Conservation (phyloP, 1,139 yeast species). For the Candida smagusa region DNA sequence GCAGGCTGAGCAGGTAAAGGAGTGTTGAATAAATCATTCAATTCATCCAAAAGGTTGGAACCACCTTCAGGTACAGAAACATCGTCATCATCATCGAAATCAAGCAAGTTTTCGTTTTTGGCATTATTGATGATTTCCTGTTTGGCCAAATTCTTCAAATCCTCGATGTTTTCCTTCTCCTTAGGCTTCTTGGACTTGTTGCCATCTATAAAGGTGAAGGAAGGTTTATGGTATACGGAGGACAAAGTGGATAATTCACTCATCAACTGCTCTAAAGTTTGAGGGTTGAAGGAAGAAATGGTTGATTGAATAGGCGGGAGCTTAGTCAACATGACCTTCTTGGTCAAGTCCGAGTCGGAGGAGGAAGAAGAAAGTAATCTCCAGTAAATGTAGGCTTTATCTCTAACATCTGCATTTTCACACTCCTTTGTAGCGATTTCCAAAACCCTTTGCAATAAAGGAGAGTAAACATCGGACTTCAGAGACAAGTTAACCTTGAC, state of each 20-base stretch:
- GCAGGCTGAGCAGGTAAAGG: constrained; percentile 16
- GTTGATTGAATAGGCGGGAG: constrained; percentile 73
- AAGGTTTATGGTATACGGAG: constrained; percentile 86
- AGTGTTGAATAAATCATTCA: constrained; percentile 61
- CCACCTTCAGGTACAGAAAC: constrained; percentile 12
- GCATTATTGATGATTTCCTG: constrained; percentile 66
- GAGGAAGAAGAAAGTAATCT: constrained; percentile 64
- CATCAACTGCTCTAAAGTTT: constrained; percentile 63
- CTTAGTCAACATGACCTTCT: constrained; percentile 54
- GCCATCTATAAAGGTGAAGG: constrained; percentile 58
- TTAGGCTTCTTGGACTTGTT: constrained; percentile 18
- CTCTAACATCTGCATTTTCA: constrained; percentile 91
- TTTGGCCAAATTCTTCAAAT: constrained; percentile 72
- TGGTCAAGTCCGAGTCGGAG: constrained; percentile 36
- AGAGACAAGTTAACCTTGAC: constrained; percentile 66
- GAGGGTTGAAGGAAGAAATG: constrained; percentile 67
- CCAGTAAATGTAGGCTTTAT: constrained; percentile 94
- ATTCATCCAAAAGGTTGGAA: constrained; percentile 51
- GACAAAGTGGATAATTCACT: constrained; percentile 82
- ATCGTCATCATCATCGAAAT: constrained; percentile 69
- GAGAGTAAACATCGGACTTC: constrained; percentile 37
- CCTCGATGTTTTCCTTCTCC: constrained; percentile 56
- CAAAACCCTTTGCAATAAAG: constrained; percentile 65
- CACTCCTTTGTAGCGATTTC: constrained; percentile 76
- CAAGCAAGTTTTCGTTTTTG: constrained; percentile 80